Base-by-base conservation (phyloP, 169 alveolate species). In the Plasmodium falciparum region DNA sequence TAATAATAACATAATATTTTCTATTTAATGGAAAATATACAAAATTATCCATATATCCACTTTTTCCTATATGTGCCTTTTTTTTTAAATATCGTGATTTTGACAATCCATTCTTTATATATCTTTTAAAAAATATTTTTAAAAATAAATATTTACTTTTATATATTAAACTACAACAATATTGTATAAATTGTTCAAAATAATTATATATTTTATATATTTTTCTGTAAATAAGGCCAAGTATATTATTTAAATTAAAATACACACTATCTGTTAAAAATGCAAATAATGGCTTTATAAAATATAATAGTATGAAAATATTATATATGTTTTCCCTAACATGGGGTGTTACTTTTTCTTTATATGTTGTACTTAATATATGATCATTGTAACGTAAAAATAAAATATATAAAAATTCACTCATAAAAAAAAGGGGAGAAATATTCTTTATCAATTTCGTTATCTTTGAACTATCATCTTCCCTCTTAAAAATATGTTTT, bases 331-430 rank as follows among this genome's bases (percentile, higher is more conserved):
- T 76, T 17, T 76, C 65, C 69, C 89, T 76, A 69, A 45, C 45
- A 33, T 76, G 72, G 50, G 24, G 78, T 29, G 15, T 65, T 26
- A 66, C 52, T 63, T 65, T 63, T 76, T 24, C 49, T 65, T 76
- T 76, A 59, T 65, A 76, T 63, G 73, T 66, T 50, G 89, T 76
- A 59, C 89, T 76, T 69, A 76, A 59, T 20, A 76, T 43, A 63
- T 76, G 67, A 33, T 76, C 89, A 76, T 76, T 76, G 70, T 76
- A 76, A 45, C 89, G 74, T 66, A 76, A 76, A 76, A 76, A 76
- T 13, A 76, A 29, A 47, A 76, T 76, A 69, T 76, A 76, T 63
- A 76, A 17, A 76, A 76, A 76, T 47, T 76, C 89, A 47, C 89
- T 76, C 75, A 76, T 76, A 76, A 63, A 76, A 76, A 76, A 76